phyloP scores from a whole-genome alignment of 1,284 basidiomycete genomes.

The Peniophora sp. region DNA sequence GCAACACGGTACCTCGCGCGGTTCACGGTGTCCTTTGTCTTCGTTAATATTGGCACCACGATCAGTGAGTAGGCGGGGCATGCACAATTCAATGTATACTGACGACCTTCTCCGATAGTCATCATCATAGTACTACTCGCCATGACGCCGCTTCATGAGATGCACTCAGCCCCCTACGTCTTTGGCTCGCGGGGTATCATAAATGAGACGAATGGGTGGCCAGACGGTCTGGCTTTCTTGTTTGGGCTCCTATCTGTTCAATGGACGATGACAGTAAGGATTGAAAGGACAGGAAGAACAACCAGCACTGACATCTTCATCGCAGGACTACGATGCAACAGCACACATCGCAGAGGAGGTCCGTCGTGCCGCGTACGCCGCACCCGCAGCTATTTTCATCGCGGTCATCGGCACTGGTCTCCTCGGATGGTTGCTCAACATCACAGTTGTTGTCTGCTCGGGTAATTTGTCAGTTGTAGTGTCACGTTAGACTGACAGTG shows the following conservation, averaged over 20 bases:
- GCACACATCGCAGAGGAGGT: slow-evolving; percentile 95
- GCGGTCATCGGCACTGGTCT: slow-evolving; percentile 85
- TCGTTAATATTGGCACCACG: slow-evolving; percentile 79
- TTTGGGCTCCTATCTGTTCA: slow-evolving; percentile 87
- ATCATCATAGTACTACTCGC: slow-evolving; percentile 85
- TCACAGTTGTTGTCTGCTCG: slow-evolving; percentile 77
- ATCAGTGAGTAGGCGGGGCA: slow-evolving; percentile 31
- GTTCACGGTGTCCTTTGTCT: slow-evolving; percentile 78
- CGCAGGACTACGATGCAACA: slow-evolving; percentile 61
- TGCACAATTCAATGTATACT: slow-evolving; percentile 1
- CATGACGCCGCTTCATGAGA: slow-evolving; percentile 67
- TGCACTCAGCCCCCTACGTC: slow-evolving; percentile 75
- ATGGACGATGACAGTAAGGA: slow-evolving; percentile 76
- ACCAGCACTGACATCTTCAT: background rate
- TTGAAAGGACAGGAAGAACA: background rate
- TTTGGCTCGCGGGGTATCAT: slow-evolving; percentile 65
- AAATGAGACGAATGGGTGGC: slow-evolving; percentile 78
- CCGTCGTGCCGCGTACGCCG: slow-evolving; percentile 79
- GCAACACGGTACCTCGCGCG: slow-evolving; percentile 75
- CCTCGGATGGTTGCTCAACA: slow-evolving; percentile 80
- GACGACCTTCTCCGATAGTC: slow-evolving; percentile 27
- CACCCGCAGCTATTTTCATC: slow-evolving; percentile 76
- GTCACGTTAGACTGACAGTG: background rate
- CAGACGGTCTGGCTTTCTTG: slow-evolving; percentile 76
- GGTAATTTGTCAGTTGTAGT: slow-evolving; percentile 46